Evolutionary conservation across 768 basidiomycete genomes (phyloP), one percentile per base, ranked within the genome.

Genomic region (Gloeopeniophorella convolvens): DNA sequence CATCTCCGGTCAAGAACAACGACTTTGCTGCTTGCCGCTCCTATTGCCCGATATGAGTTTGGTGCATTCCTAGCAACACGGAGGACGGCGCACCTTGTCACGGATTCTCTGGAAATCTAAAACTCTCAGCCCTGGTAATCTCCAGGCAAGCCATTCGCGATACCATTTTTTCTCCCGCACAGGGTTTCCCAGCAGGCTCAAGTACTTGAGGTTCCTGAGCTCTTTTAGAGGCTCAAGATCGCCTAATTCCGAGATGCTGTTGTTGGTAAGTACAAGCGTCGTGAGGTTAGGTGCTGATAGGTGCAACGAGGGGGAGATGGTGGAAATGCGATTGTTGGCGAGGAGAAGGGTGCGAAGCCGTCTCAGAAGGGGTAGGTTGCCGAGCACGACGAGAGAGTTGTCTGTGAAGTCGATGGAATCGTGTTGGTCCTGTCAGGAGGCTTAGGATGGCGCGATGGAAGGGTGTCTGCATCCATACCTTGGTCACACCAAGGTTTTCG

Each of bases 401-500:
- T 95, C 92, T 50, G 92, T 93, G 54, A 94, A 76, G 73, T 95
- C 92, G 65, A 95, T 89, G 55, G 85, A 80, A 77, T 95, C 92
- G 63, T 94, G 85, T 70, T 91, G 87, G 72, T 95, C 92, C 87
- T 92, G 61, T 24, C 53, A 33, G 46, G 16, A 13, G 33, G 16
- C 15, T 43, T 18, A 43, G n/a, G 21, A 44, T 23, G 26, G 30
- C 16, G 46, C 18, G 31, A 32, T 9, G 51, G 40, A 55, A 59
- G 49, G 56, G 32, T 57, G 33, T 30, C 41, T 24, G 26, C 43
- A 50, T 33, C 67, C 79, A 59, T 66, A 83, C 89, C 76, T 76
- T 83, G 66, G 91, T 90, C 56, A 93, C 87, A 75, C 91, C 92
- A 59, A 95, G 77, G 76, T 95, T 95, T 83, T 95, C 92, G 65